Evolutionary conservation across 192 early-diverging fungal genomes (phyloP), one percentile per base, ranked within the genome.

Genomic region (Linderina pennispora): DNA sequence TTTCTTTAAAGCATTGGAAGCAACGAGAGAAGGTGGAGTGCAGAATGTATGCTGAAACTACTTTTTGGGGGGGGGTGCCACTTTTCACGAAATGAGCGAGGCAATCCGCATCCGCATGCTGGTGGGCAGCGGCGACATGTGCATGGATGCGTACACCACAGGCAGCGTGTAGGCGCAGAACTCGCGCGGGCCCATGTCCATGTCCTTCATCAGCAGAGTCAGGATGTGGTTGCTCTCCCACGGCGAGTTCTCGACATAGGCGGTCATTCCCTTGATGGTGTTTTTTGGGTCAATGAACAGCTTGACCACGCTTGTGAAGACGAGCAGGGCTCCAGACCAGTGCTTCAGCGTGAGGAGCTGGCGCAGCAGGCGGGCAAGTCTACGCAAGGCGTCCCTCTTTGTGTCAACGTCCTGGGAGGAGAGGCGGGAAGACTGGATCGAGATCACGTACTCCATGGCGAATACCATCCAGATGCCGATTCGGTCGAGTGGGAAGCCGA

Each of bases 151-250:
- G 17, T 62, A 69, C 6, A 58, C 66, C 5, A 58, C 54, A 3
- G 66, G 66, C 23, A 69, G 43, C 0, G 66, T 62, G 13, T 43
- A 53, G 6, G 54, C 66, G 38, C 58, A 69, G 36, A 69, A 62
- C 47, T 62, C 40, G 1, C 50, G 28, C 1, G 59, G 40, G n/a
- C 36, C 33, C 50, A 69, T 62, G 1, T 36, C 23, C 45, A 69
- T 34, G 15, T 57, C 50, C 8, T 47, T 40, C 53, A 69, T 69
- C 45, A 69, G 41, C 53, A 69, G 37, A 0, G 59, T 62, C 25
- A 69, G 46, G 8, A 62, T 41, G 19, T 69, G 66, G 14, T 40
- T 46, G 17, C 14, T 14, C 0, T 58, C 58, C 66, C 58, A 69
- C 5, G 54, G 66, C 22, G 49, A 58, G 23, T 10, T 35, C 23